Percentiles rank a stretch among this genome's conserved stretches.
These are phyloP conservation scores for Boletus reticulatus DNA, from an alignment of 768 basidiomycete species.

Conservation along the genomic window DNA sequence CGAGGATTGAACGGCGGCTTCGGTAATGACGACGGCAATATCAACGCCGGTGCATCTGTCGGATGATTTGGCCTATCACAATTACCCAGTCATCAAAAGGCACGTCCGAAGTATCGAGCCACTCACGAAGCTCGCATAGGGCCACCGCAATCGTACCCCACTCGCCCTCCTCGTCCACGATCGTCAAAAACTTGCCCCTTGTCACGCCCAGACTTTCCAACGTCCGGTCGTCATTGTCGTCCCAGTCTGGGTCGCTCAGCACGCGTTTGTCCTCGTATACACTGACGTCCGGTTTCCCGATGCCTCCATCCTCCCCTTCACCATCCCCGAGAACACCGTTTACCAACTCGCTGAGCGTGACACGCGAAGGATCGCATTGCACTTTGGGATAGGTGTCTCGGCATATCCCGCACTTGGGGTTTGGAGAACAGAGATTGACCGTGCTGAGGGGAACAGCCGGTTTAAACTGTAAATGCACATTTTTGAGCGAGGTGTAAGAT, in stretches of 20 bases:
- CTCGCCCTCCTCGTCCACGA: conserved; percentile 86
- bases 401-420: conserved; percentile 80
- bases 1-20: conserved; percentile 47
- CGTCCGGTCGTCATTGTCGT: conserved; percentile 81
- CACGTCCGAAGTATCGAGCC: not conserved
- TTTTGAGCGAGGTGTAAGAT: conserved; percentile 59
- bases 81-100: not conserved
- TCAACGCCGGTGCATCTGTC: conserved; percentile 47
- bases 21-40: conserved; percentile 67
- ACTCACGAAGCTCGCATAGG: conserved; percentile 68
- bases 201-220: conserved; percentile 78
- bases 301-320: conserved; percentile 29
- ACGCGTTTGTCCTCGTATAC: conserved; percentile 87
- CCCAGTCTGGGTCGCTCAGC: no score
- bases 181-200: conserved; percentile 82
- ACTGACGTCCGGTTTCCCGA: conserved; percentile 58
- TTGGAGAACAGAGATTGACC: conserved; percentile 65
- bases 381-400: conserved; percentile 78
- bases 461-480: conserved; percentile 78
- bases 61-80: conserved; percentile 53
- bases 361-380: conserved; percentile 66
- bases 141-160: conserved; percentile 70
- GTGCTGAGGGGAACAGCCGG: conserved; percentile 75
- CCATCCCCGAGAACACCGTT: conserved; percentile 60
- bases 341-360: conserved; percentile 73